These are phyloP conservation scores for Peterozyma toletana DNA, from an alignment of 805 yeast genomes.

Conservation along the genomic window DNA sequence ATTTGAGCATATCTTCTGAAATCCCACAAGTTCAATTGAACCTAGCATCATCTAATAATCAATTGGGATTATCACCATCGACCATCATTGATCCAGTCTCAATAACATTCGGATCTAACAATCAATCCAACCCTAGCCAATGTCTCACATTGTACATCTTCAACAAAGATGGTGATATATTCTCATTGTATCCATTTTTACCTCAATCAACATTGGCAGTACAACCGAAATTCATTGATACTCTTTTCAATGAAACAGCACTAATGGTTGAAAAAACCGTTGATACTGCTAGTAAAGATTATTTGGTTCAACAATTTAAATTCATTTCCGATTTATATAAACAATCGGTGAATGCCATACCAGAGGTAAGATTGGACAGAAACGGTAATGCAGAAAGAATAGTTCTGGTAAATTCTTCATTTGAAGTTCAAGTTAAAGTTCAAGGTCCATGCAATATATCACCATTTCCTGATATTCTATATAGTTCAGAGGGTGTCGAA, in stretches of 20 bases:
- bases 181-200: conserved; percentile 55
- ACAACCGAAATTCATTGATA: conserved; percentile 22
- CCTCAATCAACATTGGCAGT: conserved; percentile 35
- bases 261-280: conserved; percentile 14
- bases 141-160: conserved; percentile 46
- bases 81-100: conserved; percentile 28
- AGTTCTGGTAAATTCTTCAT: not conserved
- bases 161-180: conserved; percentile 51
- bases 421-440: conserved; percentile 7
- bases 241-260: conserved; percentile 25
- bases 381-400: conserved; percentile 1
- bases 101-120: conserved; percentile 35
- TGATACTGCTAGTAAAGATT: conserved; percentile 11
- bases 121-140: conserved; percentile 26
- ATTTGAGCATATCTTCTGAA: conserved; percentile 21
- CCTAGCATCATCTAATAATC: conserved; percentile 13
- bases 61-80: conserved; percentile 11
- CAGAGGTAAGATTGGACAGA: conserved; percentile 2
- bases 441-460: conserved; percentile 50
- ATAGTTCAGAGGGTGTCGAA: conserved; percentile 34
- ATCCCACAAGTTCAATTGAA: conserved; percentile 15
- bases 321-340: conserved; percentile 26
- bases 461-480: conserved; percentile 50
- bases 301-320: conserved; percentile 24
- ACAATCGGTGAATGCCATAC: conserved; percentile 13